Conservation (phyloP, 441 rosid species). For the Jatropha podagrica region DNA sequence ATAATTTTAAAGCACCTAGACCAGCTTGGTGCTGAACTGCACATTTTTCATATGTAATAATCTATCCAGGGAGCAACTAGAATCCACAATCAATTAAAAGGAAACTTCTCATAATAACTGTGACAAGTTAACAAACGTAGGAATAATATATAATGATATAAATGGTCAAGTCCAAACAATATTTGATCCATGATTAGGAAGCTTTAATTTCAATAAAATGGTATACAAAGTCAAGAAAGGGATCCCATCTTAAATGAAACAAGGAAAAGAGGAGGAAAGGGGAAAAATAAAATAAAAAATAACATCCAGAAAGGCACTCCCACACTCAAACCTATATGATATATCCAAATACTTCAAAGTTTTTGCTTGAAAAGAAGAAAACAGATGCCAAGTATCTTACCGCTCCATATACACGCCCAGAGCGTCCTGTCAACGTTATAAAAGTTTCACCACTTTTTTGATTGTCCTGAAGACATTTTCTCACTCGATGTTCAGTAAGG, state of each 20-base stretch:
- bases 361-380: not conserved
- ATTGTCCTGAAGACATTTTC: slow-evolving; percentile 49
- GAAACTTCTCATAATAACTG: not conserved
- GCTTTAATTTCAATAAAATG: not conserved
- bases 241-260: not conserved
- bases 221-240: not conserved
- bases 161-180: not conserved
- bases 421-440: slow-evolving; percentile 61
- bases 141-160: not conserved
- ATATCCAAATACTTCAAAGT: not conserved
- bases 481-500: slow-evolving; percentile 58
- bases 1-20: not conserved
- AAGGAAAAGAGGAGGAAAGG: not conserved
- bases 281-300: not conserved
- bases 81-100: not conserved
- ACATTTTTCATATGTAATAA: not conserved
- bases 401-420: slow-evolving; percentile 74
- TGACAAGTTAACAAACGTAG: not conserved
- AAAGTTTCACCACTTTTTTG: slow-evolving; percentile 40
- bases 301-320: not conserved
- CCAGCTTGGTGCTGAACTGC: not conserved
- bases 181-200: not conserved
- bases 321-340: not conserved
- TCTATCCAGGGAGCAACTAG: not conserved
- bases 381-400: slow-evolving; percentile 46